These are phyloP conservation scores for Pinus albicaulis DNA, from an alignment of 75 land plant genomes.

Conservation along the genomic window DNA sequence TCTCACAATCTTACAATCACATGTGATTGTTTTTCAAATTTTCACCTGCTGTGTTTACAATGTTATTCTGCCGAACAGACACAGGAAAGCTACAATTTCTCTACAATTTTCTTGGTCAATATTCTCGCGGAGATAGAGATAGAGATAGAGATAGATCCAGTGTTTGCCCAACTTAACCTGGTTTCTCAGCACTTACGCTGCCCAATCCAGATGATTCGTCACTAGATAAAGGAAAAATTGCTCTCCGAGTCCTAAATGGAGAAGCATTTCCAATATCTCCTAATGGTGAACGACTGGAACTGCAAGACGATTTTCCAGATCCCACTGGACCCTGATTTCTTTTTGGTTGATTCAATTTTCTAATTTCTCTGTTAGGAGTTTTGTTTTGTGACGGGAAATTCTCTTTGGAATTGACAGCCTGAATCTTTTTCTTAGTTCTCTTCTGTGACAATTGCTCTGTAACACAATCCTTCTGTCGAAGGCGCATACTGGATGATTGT, in stretches of 20 bases:
- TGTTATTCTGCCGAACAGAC: background rate
- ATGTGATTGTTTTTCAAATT: background rate
- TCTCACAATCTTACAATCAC: background rate
- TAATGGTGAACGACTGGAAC: constrained; percentile 22
- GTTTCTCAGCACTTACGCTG: background rate
- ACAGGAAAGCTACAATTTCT: too few species aligned
- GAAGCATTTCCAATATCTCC: constrained; percentile 38
- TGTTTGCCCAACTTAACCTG: background rate
- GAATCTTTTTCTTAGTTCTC: constrained; percentile 32
- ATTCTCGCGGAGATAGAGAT: background rate
- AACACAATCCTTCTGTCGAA: background rate
- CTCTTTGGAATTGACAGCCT: constrained; percentile 28
- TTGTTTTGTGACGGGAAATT: constrained; percentile 10
- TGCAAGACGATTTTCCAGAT: background rate
- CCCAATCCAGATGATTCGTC: background rate
- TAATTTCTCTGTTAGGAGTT: background rate
- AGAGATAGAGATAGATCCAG: background rate
- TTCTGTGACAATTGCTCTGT: constrained; percentile 4
- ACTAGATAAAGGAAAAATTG: constrained; percentile 12
- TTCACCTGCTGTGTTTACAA: background rate
- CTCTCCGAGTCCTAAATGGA: constrained; percentile 7
- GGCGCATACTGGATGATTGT: background rate
- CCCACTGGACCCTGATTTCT: background rate
- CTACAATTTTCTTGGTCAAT: too few species aligned
- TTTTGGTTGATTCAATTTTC: too few species aligned